Conservation (phyloP, 1,284 basidiomycete species). For the Moniliophthora roreri region DNA sequence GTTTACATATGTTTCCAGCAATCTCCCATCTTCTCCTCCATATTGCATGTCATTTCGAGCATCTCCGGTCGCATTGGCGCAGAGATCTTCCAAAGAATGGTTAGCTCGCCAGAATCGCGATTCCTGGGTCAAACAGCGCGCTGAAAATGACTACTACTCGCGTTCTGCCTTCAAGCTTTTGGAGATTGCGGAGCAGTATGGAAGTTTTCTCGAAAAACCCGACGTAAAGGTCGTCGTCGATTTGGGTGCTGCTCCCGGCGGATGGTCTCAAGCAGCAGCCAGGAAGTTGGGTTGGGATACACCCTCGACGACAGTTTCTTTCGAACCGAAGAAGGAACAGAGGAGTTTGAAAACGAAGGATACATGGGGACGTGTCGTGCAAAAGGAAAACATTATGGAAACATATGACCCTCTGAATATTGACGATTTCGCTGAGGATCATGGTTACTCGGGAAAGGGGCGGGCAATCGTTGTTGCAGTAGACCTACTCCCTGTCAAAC, state of each 20-base stretch:
- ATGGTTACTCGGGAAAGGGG: conserved; percentile 22
- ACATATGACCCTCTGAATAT: conserved; percentile 42
- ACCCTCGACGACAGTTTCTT: too few relatives aligned
- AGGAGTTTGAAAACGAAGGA: conserved; percentile 5
- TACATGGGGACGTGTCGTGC: conserved; percentile 7
- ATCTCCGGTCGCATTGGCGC: conserved; percentile 1
- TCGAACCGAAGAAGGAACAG: too few relatives aligned
- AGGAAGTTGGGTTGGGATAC: conserved; percentile 37
- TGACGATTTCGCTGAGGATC: conserved; percentile 24
- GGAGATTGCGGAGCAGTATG: conserved; percentile 60
- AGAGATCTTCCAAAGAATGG: conserved; percentile 50
- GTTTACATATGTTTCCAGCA: too few relatives aligned
- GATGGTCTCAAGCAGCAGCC: conserved; percentile 85
- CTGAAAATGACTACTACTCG: conserved; percentile 60
- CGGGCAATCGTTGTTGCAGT: conserved; percentile 68
- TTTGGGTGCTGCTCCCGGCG: conserved; percentile 85
- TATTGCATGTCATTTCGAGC: conserved; percentile 4
- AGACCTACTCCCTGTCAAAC: conserved; percentile 68
- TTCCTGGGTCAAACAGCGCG: conserved; percentile 66
- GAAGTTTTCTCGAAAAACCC: conserved; percentile 48
- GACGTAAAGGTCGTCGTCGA: conserved; percentile 71
- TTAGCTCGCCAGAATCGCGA: conserved; percentile 63
- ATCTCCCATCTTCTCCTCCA: background rate
- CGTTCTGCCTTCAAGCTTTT: conserved; percentile 86
- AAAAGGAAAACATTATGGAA: conserved; percentile 11